These are phyloP conservation scores for Myxozyma mucilagina DNA, from an alignment of 805 yeast genomes.

Conservation along the genomic window DNA sequence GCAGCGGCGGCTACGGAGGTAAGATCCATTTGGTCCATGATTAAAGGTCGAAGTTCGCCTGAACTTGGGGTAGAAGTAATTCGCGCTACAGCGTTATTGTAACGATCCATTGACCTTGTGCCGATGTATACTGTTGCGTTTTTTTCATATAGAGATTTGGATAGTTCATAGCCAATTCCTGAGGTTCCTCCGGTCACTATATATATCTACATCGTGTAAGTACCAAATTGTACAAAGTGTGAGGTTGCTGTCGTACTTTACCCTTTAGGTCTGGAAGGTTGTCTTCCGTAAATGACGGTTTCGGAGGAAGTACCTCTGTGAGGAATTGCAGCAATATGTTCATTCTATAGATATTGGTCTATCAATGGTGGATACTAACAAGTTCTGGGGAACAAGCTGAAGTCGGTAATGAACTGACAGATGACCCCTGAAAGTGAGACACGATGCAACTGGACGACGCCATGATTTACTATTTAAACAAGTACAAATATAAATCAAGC, in stretches of 20 bases:
- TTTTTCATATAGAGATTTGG: constrained; percentile 15
- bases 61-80: background rate
- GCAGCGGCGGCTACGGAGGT: constrained; percentile 43
- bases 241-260: constrained; percentile 30
- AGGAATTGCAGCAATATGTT: constrained; percentile 20
- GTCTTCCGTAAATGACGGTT: constrained; percentile 37
- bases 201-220: constrained; percentile 6
- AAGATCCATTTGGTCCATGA: constrained; percentile 33
- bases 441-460: too few species aligned
- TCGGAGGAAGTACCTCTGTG: constrained; percentile 28
- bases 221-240: background rate
- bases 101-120: constrained; percentile 18
- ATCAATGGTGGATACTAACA: background rate
- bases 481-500: too few species aligned
- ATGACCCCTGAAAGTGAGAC: too few species aligned
- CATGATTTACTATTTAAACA: too few species aligned
- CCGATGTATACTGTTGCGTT: constrained; percentile 27
- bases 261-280: constrained; percentile 42
- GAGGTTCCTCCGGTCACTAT: constrained; percentile 24
- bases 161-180: constrained; percentile 28
- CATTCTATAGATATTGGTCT: background rate
- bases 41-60: constrained; percentile 18
- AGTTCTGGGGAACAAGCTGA: too few species aligned
- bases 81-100: constrained; percentile 14
- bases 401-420: too few species aligned